These are phyloP conservation scores for Tagetes erecta DNA, from an alignment of 129 eudicot genomes.

Conservation along the genomic window DNA sequence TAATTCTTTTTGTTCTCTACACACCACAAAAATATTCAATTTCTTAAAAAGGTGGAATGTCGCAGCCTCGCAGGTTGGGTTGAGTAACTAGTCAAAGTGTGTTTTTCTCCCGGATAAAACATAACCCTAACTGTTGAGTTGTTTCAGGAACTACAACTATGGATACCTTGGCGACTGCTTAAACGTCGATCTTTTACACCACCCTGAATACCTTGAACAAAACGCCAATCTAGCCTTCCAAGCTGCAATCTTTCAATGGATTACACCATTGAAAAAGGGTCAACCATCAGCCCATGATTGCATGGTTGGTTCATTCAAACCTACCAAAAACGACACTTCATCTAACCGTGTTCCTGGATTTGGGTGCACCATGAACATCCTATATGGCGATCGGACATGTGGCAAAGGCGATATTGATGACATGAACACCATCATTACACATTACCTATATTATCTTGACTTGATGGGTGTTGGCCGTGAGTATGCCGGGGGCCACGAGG, in stretches of 20 bases:
- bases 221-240: conserved; percentile 91
- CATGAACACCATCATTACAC: conserved; percentile 74
- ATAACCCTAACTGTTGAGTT: conserved; percentile 7
- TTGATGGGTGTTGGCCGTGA: conserved; percentile 87
- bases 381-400: conserved; percentile 69
- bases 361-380: conserved; percentile 80
- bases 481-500: conserved; percentile 66
- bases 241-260: conserved; percentile 92
- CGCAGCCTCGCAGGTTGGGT: background rate
- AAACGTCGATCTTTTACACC: conserved; percentile 71
- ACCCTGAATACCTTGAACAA: conserved; percentile 94
- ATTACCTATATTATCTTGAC: conserved; percentile 78
- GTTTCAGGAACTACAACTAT: conserved; percentile 77
- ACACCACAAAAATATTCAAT: background rate
- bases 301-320: conserved; percentile 83
- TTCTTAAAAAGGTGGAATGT: background rate
- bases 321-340: conserved; percentile 79
- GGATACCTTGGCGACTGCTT: conserved; percentile 73
- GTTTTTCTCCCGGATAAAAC: conserved; percentile 19
- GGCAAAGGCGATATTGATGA: conserved; percentile 80
- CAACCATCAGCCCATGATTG: conserved; percentile 83
- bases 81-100: background rate
- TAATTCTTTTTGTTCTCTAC: background rate
- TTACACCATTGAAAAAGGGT: conserved; percentile 70
- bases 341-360: conserved; percentile 70